Evolutionary conservation across 805 yeast species (phyloP), one percentile per base, ranked within the genome.

Genomic region (Candida tibetensis): DNA sequence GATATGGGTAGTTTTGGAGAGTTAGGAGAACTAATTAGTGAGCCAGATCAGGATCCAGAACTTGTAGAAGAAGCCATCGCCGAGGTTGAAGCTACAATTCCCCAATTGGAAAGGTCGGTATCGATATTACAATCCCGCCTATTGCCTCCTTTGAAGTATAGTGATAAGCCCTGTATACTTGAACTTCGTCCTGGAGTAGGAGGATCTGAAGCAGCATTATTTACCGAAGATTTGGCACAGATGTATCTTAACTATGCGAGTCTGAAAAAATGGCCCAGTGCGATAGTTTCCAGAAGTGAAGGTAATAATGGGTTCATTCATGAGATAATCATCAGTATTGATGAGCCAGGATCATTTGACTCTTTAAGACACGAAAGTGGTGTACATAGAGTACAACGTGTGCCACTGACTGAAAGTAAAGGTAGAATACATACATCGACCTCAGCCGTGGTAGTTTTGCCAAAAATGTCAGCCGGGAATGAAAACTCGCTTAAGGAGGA

Each of bases 171-270:
- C 0, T 82, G 95, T 32, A 66, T 93, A 2, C 47, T 93, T 14
- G 99, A 93, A 58, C 62, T 93, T 10, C 72, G 97, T 40, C 97
- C 98, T 0, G 99, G 99, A 5, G 88, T 91, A 2, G 99, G 99
- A 12, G 99, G 99, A 2, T 77, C 81, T 4, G 99, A 93, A 55
- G 96, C 99, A 0, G 81, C 82, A 56, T 74, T 93, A 10, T 93
- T 93, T 60, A 78, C 98, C 0, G 76, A 74, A 28, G 93, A 93
- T 54, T 63, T 93, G 40, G 60, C 88, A 42, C 72, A 74, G 41
- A 88, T 93, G 98, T 93, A 93, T 59, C 63, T 73, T 18, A 80
- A 76, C 40, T 89, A 78, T 55, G 85, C 91, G 26, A 74, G 74
- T 39, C 49, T 62, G 29, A 75, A 78, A 49, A 63, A 70, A 31